phyloP scores from a whole-genome alignment of 345 rosid genomes.

The Salix viminalis region DNA sequence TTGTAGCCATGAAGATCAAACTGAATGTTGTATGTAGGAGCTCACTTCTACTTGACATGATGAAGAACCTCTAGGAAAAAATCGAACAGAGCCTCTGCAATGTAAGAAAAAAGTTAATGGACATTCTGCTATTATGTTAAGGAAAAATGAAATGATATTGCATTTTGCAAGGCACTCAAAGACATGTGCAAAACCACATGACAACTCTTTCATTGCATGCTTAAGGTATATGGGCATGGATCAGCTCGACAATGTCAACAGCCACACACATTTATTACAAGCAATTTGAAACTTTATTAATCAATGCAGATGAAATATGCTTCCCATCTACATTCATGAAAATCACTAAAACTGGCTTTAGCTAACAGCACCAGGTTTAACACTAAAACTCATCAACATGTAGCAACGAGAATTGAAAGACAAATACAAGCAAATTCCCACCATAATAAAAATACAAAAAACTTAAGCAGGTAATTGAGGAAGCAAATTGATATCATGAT shows the following conservation, averaged over 20 bases:
- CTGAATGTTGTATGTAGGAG: slow-evolving; percentile 3
- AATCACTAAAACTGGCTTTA: background rate
- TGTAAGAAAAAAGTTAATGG: slow-evolving; percentile 15
- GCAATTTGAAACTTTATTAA: background rate
- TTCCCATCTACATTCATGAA: background rate
- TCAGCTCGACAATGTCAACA: background rate
- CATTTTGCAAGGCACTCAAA: background rate
- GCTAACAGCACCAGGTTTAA: background rate
- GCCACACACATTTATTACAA: background rate
- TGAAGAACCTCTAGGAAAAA: slow-evolving; percentile 70
- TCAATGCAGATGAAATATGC: background rate
- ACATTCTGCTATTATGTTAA: slow-evolving; percentile 7
- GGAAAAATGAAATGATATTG: background rate
- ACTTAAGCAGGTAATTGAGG: background rate
- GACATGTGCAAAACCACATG: too few species aligned
- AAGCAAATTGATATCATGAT: background rate
- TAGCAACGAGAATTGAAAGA: background rate
- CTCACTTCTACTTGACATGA: slow-evolving; percentile 77
- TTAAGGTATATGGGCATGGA: background rate
- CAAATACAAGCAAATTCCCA: background rate
- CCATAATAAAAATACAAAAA: background rate
- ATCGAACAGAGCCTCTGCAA: slow-evolving; percentile 78
- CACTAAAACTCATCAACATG: background rate
- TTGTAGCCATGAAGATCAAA: background rate
- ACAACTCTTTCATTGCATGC: background rate